A percentile compares a stretch with the other conserved stretches of the same genome.
These are phyloP conservation scores for Myriosclerotinia scirpicola DNA, from an alignment of 2,329 filamentous ascomycete species.

Conservation along the genomic window DNA sequence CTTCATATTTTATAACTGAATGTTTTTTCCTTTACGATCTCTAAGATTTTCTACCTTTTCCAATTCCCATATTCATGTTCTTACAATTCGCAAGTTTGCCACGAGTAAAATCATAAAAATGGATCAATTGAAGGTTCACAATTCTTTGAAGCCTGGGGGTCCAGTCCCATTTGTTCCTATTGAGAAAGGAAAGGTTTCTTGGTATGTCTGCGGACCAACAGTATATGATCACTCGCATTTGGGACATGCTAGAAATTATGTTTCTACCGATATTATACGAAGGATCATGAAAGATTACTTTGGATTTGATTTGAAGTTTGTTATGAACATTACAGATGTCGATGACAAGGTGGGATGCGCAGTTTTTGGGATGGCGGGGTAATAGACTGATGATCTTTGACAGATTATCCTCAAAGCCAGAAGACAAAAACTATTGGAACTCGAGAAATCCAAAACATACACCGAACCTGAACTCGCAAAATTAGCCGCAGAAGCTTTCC, in stretches of 20 bases:
- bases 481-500: constrained; percentile 55
- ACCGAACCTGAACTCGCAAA: constrained; percentile 49
- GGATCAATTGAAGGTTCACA: constrained; percentile 39
- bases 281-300: constrained; percentile 69
- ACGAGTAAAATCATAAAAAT: constrained; percentile 25
- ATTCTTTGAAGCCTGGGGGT: constrained; percentile 38
- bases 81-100: constrained; percentile 24
- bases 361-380: constrained; percentile 3
- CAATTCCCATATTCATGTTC: constrained; percentile 22
- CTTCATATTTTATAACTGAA: constrained; percentile 25
- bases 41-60: constrained; percentile 11
- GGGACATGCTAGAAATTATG: constrained; percentile 70
- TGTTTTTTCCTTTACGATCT: constrained; percentile 26
- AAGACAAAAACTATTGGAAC: constrained; percentile 77
- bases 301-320: constrained; percentile 64
- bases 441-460: constrained; percentile 69
- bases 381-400: constrained; percentile 14
- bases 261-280: constrained; percentile 69
- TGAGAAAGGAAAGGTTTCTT: constrained; percentile 45
- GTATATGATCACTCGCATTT: constrained; percentile 67
- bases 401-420: constrained; percentile 52
- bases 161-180: constrained; percentile 34
- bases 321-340: constrained; percentile 73
- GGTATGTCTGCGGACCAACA: constrained; percentile 72
- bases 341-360: constrained; percentile 53